Conservation (phyloP, 768 basidiomycete genomes). For the Amanita phalloides region DNA sequence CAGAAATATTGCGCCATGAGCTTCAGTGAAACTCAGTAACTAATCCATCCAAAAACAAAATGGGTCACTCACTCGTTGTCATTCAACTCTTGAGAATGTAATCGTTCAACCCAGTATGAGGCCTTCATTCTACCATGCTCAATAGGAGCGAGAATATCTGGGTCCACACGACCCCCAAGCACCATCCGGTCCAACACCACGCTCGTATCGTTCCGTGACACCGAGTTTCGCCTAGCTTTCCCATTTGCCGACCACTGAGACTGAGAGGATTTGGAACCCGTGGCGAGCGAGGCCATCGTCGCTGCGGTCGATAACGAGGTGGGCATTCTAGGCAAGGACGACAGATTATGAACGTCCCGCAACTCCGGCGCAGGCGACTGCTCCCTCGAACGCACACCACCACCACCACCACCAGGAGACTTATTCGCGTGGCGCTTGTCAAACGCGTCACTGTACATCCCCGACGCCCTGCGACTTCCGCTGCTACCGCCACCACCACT, state of each 20-base stretch:
- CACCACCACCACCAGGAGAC: conserved; percentile 19
- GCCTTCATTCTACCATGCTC: conserved; percentile 62
- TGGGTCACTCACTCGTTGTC: conserved; percentile 36
- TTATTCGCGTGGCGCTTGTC: conserved; percentile 23
- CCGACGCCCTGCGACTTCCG: conserved; percentile 28
- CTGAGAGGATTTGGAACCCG: conserved; percentile 15
- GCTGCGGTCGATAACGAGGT: conserved; percentile 41
- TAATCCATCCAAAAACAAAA: not conserved
- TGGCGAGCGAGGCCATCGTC: conserved; percentile 38
- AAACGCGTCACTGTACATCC: conserved; percentile 23
- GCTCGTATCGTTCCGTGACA: conserved; percentile 44
- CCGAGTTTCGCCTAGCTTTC: conserved; percentile 28
- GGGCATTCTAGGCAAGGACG: conserved; percentile 41
- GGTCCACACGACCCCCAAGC: conserved; percentile 38
- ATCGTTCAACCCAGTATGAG: conserved; percentile 61
- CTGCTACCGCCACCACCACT: conserved; percentile 6
- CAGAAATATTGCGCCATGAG: conserved; percentile 37
- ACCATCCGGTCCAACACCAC: conserved; percentile 61
- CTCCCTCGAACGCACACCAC: conserved; percentile 17
- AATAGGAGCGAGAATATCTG: conserved; percentile 28
- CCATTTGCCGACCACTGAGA: conserved; percentile 19
- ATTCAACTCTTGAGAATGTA: conserved; percentile 38
- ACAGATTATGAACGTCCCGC: conserved; percentile 30
- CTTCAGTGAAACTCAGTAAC: conserved; percentile 7
- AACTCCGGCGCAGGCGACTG: conserved; percentile 23